Evolutionary conservation across 1,284 basidiomycete genomes (phyloP), one percentile per base, ranked within the genome.

Genomic region (Peniophora sp.): DNA sequence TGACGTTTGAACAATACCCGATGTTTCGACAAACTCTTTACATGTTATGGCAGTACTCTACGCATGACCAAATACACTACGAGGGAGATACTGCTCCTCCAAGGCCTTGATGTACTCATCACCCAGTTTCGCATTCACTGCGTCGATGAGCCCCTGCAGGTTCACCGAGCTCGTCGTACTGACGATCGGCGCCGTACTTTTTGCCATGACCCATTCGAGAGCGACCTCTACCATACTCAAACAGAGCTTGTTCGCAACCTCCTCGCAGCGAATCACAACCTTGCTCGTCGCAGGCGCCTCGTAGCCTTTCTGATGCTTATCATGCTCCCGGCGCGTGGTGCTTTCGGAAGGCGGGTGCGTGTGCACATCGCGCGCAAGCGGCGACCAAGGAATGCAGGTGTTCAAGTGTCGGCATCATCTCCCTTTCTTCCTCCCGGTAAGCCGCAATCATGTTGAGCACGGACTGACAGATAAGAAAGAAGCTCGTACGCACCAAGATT

Each of bases 61-160:
- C n/a, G 12, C 11, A 48, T 62, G 58, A 22, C 63, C 62, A 14
- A 53, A 52, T 46, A 62, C 48, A 3, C 47, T 38, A 1, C 32
- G 45, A 1, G 58, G 53, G 47, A 51, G 48, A 48, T 60, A 60
- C 10, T 57, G 55, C 49, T 57, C 57, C 43, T 60, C 57, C 8
- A 75, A 69, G 22, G 60, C 61, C 54, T 68, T 62, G 53, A 69
- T 63, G 59, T 77, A 73, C 41, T 74, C 73, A 5, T 65, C 58
- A 1, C 67, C 67, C 48, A 77, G 60, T 53, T 68, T 62, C 45
- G 74, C 51, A n/a, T 67, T 39, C 3, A 67, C 50, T 1, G 60
- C 61, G 16, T 54, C 63, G 27, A 64, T 58, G n/a, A 63, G 50
- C 32, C 67, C 65, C 39, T 62, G 46, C 12, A 68, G 58, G 51